Base-by-base conservation (phyloP, 2,329 filamentous ascomycete species). In the Emmonsia crescens region DNA sequence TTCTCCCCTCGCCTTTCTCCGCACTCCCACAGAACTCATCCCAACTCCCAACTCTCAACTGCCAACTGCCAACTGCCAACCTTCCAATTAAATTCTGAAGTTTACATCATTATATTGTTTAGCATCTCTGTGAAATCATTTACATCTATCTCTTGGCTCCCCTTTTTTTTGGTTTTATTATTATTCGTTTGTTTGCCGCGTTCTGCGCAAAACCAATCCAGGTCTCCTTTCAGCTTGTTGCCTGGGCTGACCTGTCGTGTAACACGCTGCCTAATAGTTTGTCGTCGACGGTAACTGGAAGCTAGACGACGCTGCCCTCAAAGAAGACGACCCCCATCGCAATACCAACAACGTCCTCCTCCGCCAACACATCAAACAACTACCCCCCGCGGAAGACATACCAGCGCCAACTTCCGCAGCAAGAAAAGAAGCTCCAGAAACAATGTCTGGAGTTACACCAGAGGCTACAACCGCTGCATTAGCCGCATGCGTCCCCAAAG, bases 281-380 rank as follows among this genome's bases (percentile, higher is more conserved):
- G 89, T 99, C 69, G 93, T 96, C 67, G 91, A 99, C 82, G 90
- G 89, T 68, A 84, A 83, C 68, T 99, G 94, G 94, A 86, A 85
- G 58, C 89, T 86, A 74, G 92, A 96, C 76, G 85, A 87, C 69
- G 85, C 85, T 63, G 88, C 87, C 49, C 89, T 89, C 63, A 87
- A 88, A 77, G 92, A 96, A 78, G 84, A 85, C 71, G 93, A 96
- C 80, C 82, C 83, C 66, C 81, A 86, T 70, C 88, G 89, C 70
- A 96, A 93, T 82, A 81, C 91, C 70, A 97, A 97, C 83, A 97
- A 97, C 84, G 85, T 96, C 66, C 83, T 99, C 62, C 83, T 84
- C 48, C 85, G 88, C 62, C 84, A 91, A 65, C 83, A 90, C 71
- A 88, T 96, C 68, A 75, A 75, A 59, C 44, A 54, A 59, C 64